Base-by-base conservation (phyloP, 768 basidiomycete genomes). In the Exsudoporus frostii region DNA sequence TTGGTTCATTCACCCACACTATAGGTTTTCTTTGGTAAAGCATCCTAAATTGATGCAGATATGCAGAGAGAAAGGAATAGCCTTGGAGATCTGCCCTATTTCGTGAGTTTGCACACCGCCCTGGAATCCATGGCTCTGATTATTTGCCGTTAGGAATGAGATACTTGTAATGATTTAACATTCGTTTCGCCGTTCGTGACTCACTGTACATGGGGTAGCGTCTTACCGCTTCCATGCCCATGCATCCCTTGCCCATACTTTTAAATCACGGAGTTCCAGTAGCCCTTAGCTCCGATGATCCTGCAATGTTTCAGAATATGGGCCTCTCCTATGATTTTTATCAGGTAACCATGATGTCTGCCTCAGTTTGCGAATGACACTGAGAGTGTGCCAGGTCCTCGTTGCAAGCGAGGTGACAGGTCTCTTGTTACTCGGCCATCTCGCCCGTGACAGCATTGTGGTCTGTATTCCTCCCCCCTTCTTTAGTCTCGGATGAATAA, bases 251-350 rank as follows among this genome's bases (percentile, higher is more conserved):
- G 25, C 86, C 87, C 1, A 74, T 79, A n/a, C 62, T 89, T 34
- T 65, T 91, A 45, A 90, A 87, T 65, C 75, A 88, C 54, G 87
- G 88, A 1, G 77, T 90, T 8, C 83, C 85, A 3, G 83, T 91
- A 7, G 82, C 80, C 0, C 75, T 91, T 4, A 81, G 78, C 61
- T 88, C 84, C 7, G 90, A 91, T 60, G 89, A 91, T 60, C 90
- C 90, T 4, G 74, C 86, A 0, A 76, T 85, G 22, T 91, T 92
- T 59, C 86, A 87, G 14, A 88, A 86, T 58, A 83, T 85, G 80
- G 88, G 88, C 0, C 73, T 91, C 6, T 83, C 85, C 0, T 91
- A 80, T 63, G 89, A 91, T 68, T 90, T 83, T 66, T 91, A 79
- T 67, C 89, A 90, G 74, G 87, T 83, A 57, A 54, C 63, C 20